These are phyloP conservation scores for Sphaerulina vaccinii DNA, from an alignment of 2,329 filamentous ascomycete genomes.

Conservation along the genomic window DNA sequence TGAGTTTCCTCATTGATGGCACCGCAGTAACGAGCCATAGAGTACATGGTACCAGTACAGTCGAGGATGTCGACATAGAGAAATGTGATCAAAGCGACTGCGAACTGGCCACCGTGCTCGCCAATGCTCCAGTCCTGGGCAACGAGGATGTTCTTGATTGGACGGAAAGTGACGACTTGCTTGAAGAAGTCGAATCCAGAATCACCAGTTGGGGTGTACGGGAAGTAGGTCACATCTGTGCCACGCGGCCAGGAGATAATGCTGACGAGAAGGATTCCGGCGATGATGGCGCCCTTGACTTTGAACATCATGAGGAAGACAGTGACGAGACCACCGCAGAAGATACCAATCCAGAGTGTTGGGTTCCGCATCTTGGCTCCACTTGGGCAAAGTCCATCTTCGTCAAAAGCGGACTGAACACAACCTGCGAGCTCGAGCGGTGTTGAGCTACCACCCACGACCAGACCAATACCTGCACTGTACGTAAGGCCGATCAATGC, in stretches of 20 bases:
- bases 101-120: conserved; percentile 71
- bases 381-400: conserved; percentile 60
- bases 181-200: conserved; percentile 81
- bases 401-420: conserved; percentile 48
- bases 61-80: conserved; percentile 89
- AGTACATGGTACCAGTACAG: conserved; percentile 81
- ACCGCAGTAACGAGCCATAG: conserved; percentile 81
- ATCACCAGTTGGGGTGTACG: conserved; percentile 67
- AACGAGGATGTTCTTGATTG: conserved; percentile 66
- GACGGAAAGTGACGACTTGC: conserved; percentile 79
- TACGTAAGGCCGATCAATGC: conserved; percentile 76
- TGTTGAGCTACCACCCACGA: conserved; percentile 66
- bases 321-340: conserved; percentile 78
- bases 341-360: conserved; percentile 84
- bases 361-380: conserved; percentile 76
- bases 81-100: conserved; percentile 81
- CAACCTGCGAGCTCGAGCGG: conserved; percentile 78
- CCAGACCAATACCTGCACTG: conserved; percentile 75
- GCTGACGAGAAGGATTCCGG: conserved; percentile 77
- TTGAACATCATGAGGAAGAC: conserved; percentile 80
- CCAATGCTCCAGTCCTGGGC: conserved; percentile 73
- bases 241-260: conserved; percentile 84
- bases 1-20: conserved; percentile 78
- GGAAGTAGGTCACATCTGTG: conserved; percentile 78
- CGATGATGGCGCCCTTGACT: conserved; percentile 82